phyloP scores from a whole-genome alignment of 352 stramenopile genomes.

The Phytophthora cactorum region DNA sequence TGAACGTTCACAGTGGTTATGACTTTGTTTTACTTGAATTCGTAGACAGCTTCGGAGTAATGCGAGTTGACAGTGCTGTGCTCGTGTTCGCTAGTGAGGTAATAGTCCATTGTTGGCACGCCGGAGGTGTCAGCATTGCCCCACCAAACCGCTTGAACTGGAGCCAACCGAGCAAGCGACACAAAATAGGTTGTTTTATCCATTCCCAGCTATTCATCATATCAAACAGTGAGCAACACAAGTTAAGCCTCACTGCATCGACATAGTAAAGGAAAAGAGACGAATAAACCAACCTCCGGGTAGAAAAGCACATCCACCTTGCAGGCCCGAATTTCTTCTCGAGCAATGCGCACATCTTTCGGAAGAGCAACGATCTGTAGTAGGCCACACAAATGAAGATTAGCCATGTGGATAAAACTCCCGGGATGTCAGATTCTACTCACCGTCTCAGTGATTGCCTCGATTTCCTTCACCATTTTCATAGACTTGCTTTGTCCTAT shows the following conservation, averaged over 20 bases:
- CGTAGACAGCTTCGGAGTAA: constrained; percentile 67
- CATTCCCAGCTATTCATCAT: constrained; percentile 61
- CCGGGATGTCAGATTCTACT: not conserved
- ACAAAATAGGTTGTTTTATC: constrained; percentile 85
- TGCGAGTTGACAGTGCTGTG: constrained; percentile 48
- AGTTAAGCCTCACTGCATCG: not conserved
- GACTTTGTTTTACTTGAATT: constrained; percentile 54
- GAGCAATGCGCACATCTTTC: constrained; percentile 47
- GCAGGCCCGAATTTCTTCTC: constrained; percentile 56
- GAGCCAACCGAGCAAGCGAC: constrained; percentile 66
- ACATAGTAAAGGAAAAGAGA: not conserved
- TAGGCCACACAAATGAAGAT: not conserved
- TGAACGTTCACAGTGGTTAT: not conserved
- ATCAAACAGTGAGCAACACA: constrained; percentile 9
- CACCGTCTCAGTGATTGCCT: constrained; percentile 57
- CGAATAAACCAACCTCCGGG: constrained; percentile 53
- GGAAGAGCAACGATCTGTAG: constrained; percentile 61
- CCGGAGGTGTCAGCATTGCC: constrained; percentile 77
- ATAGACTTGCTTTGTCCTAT: constrained; percentile 68
- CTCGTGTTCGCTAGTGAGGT: constrained; percentile 72
- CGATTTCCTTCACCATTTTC: constrained; percentile 47
- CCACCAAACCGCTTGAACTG: constrained; percentile 78
- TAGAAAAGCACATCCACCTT: constrained; percentile 75
- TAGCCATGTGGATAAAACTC: too few species aligned
- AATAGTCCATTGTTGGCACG: constrained; percentile 73